Conservation (phyloP, 441 rosid species). For the Euphorbia schlechtendalii region DNA sequence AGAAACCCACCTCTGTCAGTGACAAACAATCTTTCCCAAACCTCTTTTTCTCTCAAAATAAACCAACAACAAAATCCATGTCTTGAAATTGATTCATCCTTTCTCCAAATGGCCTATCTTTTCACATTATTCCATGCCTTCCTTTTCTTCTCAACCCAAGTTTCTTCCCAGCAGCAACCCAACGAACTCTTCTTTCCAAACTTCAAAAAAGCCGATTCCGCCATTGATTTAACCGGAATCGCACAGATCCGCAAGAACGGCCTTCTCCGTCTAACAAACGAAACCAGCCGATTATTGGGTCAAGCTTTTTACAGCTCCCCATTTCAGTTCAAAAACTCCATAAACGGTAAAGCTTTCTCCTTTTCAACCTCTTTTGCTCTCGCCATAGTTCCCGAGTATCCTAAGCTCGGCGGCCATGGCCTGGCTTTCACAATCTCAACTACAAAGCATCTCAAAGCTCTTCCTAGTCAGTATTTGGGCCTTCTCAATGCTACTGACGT, state of each 20-base stretch:
- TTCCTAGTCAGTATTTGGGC: slow-evolving; percentile 72
- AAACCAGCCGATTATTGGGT: slow-evolving; percentile 35
- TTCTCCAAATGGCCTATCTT: slow-evolving; percentile 21
- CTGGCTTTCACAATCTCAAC: slow-evolving; percentile 62
- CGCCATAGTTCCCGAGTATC: slow-evolving; percentile 51
- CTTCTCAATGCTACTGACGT: slow-evolving; percentile 48
- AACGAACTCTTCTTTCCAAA: slow-evolving; percentile 33
- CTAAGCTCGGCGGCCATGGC: slow-evolving; percentile 71
- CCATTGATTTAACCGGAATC: slow-evolving; percentile 41
- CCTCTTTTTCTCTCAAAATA: neutral
- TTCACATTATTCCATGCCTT: slow-evolving; percentile 13
- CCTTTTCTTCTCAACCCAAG: slow-evolving; percentile 21
- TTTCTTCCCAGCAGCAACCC: slow-evolving; percentile 21
- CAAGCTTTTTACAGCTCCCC: slow-evolving; percentile 53
- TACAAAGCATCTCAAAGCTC: slow-evolving; percentile 30
- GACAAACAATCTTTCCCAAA: neutral
- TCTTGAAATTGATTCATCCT: neutral
- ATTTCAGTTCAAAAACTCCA: slow-evolving; percentile 43
- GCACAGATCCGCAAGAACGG: slow-evolving; percentile 43
- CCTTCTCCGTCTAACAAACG: slow-evolving; percentile 48
- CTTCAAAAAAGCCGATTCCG: slow-evolving; percentile 21
- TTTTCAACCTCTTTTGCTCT: slow-evolving; percentile 66
- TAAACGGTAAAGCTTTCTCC: slow-evolving; percentile 31
- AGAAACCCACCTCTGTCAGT: neutral
- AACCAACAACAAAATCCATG: neutral